These are phyloP conservation scores for Arachis hypogaea DNA, from an alignment of 306 rosid species.

Conservation along the genomic window DNA sequence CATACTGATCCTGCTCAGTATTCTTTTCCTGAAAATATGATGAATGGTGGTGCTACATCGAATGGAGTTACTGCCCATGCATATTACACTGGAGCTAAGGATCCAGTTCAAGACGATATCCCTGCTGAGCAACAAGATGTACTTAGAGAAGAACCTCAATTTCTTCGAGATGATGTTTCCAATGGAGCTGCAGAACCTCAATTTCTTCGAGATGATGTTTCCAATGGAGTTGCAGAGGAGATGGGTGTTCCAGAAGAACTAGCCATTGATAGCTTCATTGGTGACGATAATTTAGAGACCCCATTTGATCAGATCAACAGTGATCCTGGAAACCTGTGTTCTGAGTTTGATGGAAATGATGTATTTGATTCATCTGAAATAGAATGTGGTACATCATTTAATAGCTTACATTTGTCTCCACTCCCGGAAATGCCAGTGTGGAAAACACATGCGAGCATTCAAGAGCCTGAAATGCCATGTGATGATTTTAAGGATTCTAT, in stretches of 20 bases:
- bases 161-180: conserved; percentile 49
- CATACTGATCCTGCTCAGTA: conserved; percentile 48
- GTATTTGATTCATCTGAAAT: conserved; percentile 64
- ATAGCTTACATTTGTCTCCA: conserved; percentile 62
- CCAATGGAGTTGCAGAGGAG: conserved; percentile 30
- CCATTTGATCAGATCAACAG: conserved; percentile 55
- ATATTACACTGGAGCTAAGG: conserved; percentile 52
- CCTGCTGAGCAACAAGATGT: conserved; percentile 43
- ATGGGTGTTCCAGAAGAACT: conserved; percentile 49
- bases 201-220: too few relatives aligned
- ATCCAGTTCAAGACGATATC: conserved; percentile 53
- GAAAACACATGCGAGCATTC: too few relatives aligned
- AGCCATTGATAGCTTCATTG: conserved; percentile 51
- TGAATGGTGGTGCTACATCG: conserved; percentile 45
- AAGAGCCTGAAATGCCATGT: conserved; percentile 35
- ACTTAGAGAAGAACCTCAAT: conserved; percentile 52
- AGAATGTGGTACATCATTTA: conserved; percentile 66
- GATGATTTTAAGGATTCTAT: conserved; percentile 54
- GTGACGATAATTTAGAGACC: conserved; percentile 49
- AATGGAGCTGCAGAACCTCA: conserved; percentile 34
- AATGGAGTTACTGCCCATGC: conserved; percentile 38
- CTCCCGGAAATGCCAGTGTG: conserved; percentile 32
- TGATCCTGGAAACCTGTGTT: conserved; percentile 57
- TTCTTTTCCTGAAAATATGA: conserved; percentile 54
- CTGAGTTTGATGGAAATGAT: conserved; percentile 58